Conservation (phyloP, 2,329 filamentous ascomycete species). For the Alternaria angustiovoidea region DNA sequence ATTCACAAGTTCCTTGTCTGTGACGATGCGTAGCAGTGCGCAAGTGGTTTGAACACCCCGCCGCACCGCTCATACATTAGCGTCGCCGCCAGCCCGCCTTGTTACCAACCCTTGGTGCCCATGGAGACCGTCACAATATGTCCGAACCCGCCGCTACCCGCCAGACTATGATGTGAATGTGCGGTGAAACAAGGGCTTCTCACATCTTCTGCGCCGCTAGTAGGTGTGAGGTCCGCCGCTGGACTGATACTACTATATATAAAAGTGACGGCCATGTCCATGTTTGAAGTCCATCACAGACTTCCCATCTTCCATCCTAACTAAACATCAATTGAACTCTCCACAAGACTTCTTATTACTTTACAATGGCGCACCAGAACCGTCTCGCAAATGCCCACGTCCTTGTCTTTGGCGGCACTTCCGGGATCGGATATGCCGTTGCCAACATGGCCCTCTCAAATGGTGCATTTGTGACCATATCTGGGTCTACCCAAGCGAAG, state of each 20-base stretch:
- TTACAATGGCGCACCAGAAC: constrained; percentile 50
- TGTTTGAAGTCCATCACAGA: neutral
- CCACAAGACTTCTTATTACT: neutral
- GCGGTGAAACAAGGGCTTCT: neutral
- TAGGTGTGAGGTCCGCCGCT: neutral
- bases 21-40: constrained; percentile 6
- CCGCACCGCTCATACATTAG: constrained; percentile 32
- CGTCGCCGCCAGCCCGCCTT: constrained; percentile 19
- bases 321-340: neutral
- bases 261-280: neutral
- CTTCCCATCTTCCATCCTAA: neutral
- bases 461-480: constrained; percentile 65
- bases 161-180: neutral
- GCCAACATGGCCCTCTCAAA: constrained; percentile 66
- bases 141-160: constrained; percentile 9
- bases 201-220: neutral
- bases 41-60: constrained; percentile 15
- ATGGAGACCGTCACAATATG: neutral
- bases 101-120: neutral
- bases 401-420: constrained; percentile 70
- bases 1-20: neutral
- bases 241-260: neutral
- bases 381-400: constrained; percentile 60
- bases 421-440: constrained; percentile 70
- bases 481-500: constrained; percentile 63